phyloP scores from a whole-genome alignment of 2,329 filamentous ascomycete species.

The Colletotrichum salicis region DNA sequence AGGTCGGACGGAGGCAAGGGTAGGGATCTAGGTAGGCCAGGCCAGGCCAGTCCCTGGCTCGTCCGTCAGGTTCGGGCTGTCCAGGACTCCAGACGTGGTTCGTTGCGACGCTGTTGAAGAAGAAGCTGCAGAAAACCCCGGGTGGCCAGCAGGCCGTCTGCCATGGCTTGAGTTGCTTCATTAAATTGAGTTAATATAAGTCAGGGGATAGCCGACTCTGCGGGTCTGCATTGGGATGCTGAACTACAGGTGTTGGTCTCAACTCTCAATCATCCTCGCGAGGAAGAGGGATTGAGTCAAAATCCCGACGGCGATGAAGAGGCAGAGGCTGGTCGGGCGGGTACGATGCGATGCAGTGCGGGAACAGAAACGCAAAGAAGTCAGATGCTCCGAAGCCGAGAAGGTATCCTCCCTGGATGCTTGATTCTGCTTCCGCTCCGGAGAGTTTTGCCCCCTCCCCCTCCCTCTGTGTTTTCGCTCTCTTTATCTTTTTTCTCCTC shows the following conservation, averaged over 20 bases:
- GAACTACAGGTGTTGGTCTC: not conserved
- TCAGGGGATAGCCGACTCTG: slow-evolving; percentile 13
- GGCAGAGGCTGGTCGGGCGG: slow-evolving; percentile 10
- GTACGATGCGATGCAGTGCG: slow-evolving; percentile 10
- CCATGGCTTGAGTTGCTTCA: slow-evolving; percentile 1
- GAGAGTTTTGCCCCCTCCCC: not conserved
- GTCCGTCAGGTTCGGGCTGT: slow-evolving; percentile 18
- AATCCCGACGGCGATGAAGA: slow-evolving; percentile 23
- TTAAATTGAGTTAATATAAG: slow-evolving; percentile 35
- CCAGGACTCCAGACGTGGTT: slow-evolving; percentile 4
- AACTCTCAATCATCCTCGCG: slow-evolving; percentile 6
- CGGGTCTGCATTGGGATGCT: not conserved
- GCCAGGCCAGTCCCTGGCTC: slow-evolving; percentile 12
- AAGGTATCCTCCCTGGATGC: slow-evolving; percentile 3
- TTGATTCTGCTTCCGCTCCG: slow-evolving; percentile 24
- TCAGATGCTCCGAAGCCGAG: slow-evolving; percentile 12
- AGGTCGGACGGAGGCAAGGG: not conserved
- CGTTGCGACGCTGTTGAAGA: slow-evolving; percentile 27
- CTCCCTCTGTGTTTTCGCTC: slow-evolving; percentile 6
- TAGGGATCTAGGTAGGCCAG: not conserved
- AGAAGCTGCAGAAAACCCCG: slow-evolving; percentile 18
- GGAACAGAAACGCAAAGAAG: slow-evolving; percentile 9
- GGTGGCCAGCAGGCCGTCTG: slow-evolving; percentile 7
- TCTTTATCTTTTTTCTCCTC: not conserved
- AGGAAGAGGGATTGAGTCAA: slow-evolving; percentile 14